phyloP scores from a whole-genome alignment of 345 rosid genomes.

The Euphorbia peplus region DNA sequence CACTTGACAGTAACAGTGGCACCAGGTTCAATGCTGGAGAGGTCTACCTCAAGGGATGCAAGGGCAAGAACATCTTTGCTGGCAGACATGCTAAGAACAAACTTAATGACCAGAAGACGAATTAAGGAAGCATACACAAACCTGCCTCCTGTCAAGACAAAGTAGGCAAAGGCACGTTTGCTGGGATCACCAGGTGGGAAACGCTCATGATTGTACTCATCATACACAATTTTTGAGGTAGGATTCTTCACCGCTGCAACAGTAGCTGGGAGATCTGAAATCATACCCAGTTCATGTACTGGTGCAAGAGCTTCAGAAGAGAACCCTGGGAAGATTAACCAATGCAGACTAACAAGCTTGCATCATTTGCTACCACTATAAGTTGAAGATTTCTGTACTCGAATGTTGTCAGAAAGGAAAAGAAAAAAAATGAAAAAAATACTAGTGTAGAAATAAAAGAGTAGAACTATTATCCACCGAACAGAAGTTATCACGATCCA shows the following conservation, averaged over 20 bases:
- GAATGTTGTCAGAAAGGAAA: background rate
- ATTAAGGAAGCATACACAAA: constrained; percentile 78
- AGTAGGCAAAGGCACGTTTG: constrained; percentile 96
- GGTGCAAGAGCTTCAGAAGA: constrained; percentile 46
- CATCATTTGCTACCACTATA: background rate
- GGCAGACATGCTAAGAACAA: constrained; percentile 91
- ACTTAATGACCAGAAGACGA: constrained; percentile 80
- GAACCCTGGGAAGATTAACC: constrained; percentile 39
- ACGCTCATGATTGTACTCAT: constrained; percentile 79
- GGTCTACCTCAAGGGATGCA: constrained; percentile 94
- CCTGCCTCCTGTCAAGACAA: constrained; percentile 85
- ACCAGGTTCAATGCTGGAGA: constrained; percentile 82
- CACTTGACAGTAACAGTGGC: constrained; percentile 89
- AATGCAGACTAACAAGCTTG: constrained; percentile 6
- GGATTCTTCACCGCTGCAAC: constrained; percentile 78
- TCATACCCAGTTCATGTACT: constrained; percentile 38
- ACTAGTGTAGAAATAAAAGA: background rate
- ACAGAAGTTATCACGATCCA: background rate
- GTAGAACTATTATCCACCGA: background rate
- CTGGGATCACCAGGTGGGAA: constrained; percentile 91
- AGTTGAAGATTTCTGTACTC: background rate
- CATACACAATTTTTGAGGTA: constrained; percentile 76
- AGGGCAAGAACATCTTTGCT: constrained; percentile 93
- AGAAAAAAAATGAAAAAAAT: background rate
- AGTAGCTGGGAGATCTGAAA: constrained; percentile 51